These are phyloP conservation scores for Lachancea meyersii DNA, from an alignment of 805 yeast species.

Conservation along the genomic window DNA sequence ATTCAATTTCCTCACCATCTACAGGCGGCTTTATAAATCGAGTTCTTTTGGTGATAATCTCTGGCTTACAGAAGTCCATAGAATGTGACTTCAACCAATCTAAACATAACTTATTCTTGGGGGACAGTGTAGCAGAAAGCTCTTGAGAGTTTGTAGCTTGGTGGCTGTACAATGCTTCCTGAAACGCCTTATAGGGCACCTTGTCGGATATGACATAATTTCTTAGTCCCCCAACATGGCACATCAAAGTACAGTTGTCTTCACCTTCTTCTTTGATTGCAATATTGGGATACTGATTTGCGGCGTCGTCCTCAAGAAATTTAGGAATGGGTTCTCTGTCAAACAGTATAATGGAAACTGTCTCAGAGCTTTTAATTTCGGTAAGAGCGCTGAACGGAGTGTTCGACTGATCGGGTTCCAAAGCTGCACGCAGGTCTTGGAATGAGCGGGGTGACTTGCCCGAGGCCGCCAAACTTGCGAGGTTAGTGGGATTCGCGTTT, in stretches of 20 bases:
- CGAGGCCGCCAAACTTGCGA: constrained; percentile 6
- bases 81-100: constrained; percentile 28
- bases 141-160: neutral
- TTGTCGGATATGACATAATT: constrained; percentile 21
- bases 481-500: constrained; percentile 8
- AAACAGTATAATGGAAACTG: constrained; percentile 1
- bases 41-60: constrained; percentile 22
- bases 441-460: constrained; percentile 15
- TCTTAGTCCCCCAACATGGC: constrained; percentile 31
- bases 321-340: constrained; percentile 2
- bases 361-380: constrained; percentile 2
- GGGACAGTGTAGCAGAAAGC: neutral
- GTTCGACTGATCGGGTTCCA: neutral
- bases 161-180: neutral
- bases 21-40: constrained; percentile 19
- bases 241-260: constrained; percentile 21
- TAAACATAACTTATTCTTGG: constrained; percentile 21
- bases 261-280: constrained; percentile 10
- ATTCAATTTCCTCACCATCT: constrained; percentile 9
- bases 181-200: constrained; percentile 4
- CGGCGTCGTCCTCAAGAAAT: constrained; percentile 8
- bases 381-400: neutral
- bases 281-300: constrained; percentile 22
- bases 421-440: constrained; percentile 14
- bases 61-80: constrained; percentile 11